Percentiles rank a stretch among this genome's conserved stretches.
Conservation (phyloP, 177 flowering plant species). For the Vitis hybrid region DNA sequence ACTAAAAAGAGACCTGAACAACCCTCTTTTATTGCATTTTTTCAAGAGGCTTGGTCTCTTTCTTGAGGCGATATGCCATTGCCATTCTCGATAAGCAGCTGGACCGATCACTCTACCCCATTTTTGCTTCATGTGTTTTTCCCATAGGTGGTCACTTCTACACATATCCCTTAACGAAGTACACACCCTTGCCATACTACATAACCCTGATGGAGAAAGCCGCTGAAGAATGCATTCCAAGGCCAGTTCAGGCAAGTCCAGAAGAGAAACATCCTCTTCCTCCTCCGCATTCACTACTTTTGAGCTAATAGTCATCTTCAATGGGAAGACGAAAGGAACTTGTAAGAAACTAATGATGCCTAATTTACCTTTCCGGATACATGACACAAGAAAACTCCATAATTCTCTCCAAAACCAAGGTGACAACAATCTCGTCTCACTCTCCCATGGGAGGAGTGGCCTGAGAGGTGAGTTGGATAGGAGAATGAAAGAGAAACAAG, state of each 20-base stretch:
- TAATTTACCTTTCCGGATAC: slow-evolving; percentile 20
- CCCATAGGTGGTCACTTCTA: slow-evolving; percentile 74
- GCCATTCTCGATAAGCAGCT: slow-evolving; percentile 66
- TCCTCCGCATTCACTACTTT: slow-evolving; percentile 33
- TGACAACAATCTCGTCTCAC: slow-evolving; percentile 34
- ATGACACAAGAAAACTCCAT: slow-evolving; percentile 27
- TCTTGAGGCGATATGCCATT: slow-evolving; percentile 42
- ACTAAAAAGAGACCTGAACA: slow-evolving; percentile 19
- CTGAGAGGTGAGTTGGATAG: slow-evolving; percentile 48
- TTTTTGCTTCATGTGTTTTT: slow-evolving; percentile 70
- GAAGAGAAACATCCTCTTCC: slow-evolving; percentile 33
- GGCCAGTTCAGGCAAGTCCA: slow-evolving; percentile 87
- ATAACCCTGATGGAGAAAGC: slow-evolving; percentile 68
- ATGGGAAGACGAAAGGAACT: slow-evolving; percentile 17
- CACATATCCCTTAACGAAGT: slow-evolving; percentile 68
- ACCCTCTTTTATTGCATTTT: slow-evolving; percentile 25
- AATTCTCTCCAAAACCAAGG: slow-evolving; percentile 39
- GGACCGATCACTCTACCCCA: slow-evolving; percentile 75
- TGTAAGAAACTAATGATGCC: slow-evolving; percentile 4
- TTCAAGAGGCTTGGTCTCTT: slow-evolving; percentile 25
- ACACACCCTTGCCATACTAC: slow-evolving; percentile 66
- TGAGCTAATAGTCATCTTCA: slow-evolving; percentile 26
- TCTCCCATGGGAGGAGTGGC: slow-evolving; percentile 35
- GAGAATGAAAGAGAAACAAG: slow-evolving; percentile 57
- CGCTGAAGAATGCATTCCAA: slow-evolving; percentile 70